Percentiles rank a stretch among this genome's conserved stretches.
phyloP scores from a whole-genome alignment of 2,329 filamentous ascomycete species.

The Paraphoma chrysanthemicola region DNA sequence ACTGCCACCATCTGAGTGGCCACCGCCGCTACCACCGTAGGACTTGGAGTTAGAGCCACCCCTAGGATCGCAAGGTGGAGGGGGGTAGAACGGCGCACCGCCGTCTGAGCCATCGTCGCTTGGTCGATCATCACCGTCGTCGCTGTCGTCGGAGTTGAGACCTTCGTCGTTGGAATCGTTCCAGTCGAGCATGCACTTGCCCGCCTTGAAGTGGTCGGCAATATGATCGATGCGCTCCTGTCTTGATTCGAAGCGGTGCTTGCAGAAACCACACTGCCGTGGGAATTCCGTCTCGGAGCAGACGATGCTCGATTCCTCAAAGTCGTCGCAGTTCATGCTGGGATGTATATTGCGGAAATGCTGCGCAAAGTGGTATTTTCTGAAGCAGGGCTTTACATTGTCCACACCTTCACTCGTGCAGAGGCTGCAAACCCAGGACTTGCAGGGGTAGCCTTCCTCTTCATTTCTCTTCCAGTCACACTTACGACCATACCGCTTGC shows the following conservation, averaged over 20 bases:
- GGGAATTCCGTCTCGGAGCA: slow-evolving; percentile 45
- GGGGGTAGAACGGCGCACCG: slow-evolving; percentile 26
- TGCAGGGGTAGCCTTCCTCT: slow-evolving; percentile 46
- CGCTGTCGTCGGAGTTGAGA: slow-evolving; percentile 25
- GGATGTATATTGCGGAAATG: slow-evolving; percentile 50
- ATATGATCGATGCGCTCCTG: slow-evolving; percentile 49
- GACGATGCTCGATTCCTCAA: slow-evolving; percentile 40
- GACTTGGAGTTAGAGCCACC: slow-evolving; percentile 23
- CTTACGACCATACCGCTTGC: slow-evolving; percentile 47
- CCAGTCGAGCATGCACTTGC: slow-evolving; percentile 49
- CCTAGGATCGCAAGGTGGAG: slow-evolving; percentile 26
- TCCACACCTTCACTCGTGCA: slow-evolving; percentile 39
- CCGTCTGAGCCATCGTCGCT: slow-evolving; percentile 33
- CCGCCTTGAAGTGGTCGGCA: slow-evolving; percentile 47
- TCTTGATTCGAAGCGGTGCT: slow-evolving; percentile 40
- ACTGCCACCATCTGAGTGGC: slow-evolving; percentile 15
- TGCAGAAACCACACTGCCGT: slow-evolving; percentile 45
- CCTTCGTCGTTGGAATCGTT: slow-evolving; percentile 32
- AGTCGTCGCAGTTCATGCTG: slow-evolving; percentile 36
- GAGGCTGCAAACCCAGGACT: slow-evolving; percentile 43
- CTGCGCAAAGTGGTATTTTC: slow-evolving; percentile 47
- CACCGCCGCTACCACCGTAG: slow-evolving; percentile 18
- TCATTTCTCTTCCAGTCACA: slow-evolving; percentile 50
- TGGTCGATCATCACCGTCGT: slow-evolving; percentile 34
- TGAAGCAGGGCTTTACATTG: slow-evolving; percentile 46